Evolutionary conservation across 768 basidiomycete genomes (phyloP).

Genomic region (Tephrocybe sp.): DNA sequence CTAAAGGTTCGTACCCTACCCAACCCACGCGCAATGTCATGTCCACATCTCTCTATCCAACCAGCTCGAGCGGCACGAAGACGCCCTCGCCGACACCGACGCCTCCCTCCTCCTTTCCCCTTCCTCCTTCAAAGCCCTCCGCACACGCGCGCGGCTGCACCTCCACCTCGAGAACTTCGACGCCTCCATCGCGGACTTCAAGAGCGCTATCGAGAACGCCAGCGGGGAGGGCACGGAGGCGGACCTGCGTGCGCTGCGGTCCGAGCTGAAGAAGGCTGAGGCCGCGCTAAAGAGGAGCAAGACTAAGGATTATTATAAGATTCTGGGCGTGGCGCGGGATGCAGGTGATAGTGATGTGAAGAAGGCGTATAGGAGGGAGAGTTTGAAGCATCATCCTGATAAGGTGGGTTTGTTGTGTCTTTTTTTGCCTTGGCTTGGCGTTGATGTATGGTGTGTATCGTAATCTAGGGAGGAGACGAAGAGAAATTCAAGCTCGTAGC

Average conservation of each 20-base stretch:
- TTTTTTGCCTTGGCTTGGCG: constrained; percentile 9
- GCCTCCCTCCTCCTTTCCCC: constrained; percentile 61
- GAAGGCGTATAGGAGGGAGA: constrained; percentile 88
- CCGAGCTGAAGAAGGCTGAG: constrained; percentile 80
- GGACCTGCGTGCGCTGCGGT: constrained; percentile 58
- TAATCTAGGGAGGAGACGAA: constrained; percentile 79
- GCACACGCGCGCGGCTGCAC: constrained; percentile 80
- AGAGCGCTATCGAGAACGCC: constrained; percentile 73
- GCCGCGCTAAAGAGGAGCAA: constrained; percentile 82
- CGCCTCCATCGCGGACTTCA: constrained; percentile 70
- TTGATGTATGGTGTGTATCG: neutral
- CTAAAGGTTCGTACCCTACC: constrained; percentile 53
- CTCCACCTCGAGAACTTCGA: constrained; percentile 76
- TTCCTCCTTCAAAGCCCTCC: constrained; percentile 78
- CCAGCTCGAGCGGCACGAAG: constrained; percentile 62
- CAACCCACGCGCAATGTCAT: neutral
- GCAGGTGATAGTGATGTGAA: constrained; percentile 75
- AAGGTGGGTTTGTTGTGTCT: constrained; percentile 44
- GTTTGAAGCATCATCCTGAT: constrained; percentile 82
- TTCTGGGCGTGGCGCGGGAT: constrained; percentile 59
- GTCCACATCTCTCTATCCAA: constrained; percentile 3
- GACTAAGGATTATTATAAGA: constrained; percentile 89
- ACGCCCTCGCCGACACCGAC: constrained; percentile 71
- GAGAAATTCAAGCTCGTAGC: constrained; percentile 92
- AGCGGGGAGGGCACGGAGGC: constrained; percentile 57